These are phyloP conservation scores for Melampsora americana DNA, from an alignment of 1,284 basidiomycete genomes.

Conservation along the genomic window DNA sequence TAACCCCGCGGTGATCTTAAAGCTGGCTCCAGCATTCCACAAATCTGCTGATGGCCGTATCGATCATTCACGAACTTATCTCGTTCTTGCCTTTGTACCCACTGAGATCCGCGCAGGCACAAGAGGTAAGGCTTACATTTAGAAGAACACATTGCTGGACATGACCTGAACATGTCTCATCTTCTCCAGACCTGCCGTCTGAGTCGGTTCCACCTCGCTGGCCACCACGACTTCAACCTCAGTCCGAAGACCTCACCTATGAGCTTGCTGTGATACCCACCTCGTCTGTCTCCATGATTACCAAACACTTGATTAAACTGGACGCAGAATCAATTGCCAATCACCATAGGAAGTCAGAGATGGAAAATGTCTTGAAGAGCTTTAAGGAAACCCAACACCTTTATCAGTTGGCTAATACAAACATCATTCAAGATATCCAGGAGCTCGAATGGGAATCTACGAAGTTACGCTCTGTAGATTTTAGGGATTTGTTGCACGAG, in stretches of 20 bases:
- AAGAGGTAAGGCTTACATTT: slow-evolving; percentile 58
- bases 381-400: slow-evolving; percentile 54
- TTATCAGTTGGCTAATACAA: slow-evolving; percentile 56
- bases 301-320: slow-evolving; percentile 60
- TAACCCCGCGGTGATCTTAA: slow-evolving; percentile 73
- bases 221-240: slow-evolving; percentile 59
- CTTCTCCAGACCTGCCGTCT: slow-evolving; percentile 62
- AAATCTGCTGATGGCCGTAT: slow-evolving; percentile 56
- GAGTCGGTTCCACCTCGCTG: slow-evolving; percentile 61
- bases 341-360: slow-evolving; percentile 64
- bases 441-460: slow-evolving; percentile 66
- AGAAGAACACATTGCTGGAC: slow-evolving; percentile 8
- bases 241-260: slow-evolving; percentile 63
- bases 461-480: slow-evolving; percentile 78
- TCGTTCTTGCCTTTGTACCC: slow-evolving; percentile 68
- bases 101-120: slow-evolving; percentile 54
- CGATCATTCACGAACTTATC: slow-evolving; percentile 63
- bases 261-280: slow-evolving; percentile 68
- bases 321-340: slow-evolving; percentile 69
- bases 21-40: slow-evolving; percentile 61
- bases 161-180: slow-evolving; percentile 5
- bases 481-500: slow-evolving; percentile 74
- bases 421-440: slow-evolving; percentile 8
- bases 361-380: slow-evolving; percentile 60
- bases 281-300: slow-evolving; percentile 74